Evolutionary conservation across 306 rosid species (phyloP).

Genomic region (Fragaria nilgerrensis): DNA sequence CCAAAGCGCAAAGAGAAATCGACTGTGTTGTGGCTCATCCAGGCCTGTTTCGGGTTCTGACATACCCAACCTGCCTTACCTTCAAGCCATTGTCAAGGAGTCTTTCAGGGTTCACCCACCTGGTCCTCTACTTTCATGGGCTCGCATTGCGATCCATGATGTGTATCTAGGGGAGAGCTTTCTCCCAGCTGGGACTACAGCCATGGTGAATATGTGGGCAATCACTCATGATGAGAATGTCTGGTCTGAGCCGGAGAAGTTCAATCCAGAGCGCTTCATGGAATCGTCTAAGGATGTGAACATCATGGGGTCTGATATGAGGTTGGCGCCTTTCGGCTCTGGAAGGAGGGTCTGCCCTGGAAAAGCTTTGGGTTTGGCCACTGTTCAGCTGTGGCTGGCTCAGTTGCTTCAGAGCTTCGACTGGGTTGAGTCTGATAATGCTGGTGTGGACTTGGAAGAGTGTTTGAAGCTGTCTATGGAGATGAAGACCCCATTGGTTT

Average conservation of each 20-base stretch:
- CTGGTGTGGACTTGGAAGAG: slow-evolving; percentile 30
- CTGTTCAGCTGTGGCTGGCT: slow-evolving; percentile 42
- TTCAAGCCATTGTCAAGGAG: slow-evolving; percentile 45
- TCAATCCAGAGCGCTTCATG: slow-evolving; percentile 39
- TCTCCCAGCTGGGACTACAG: slow-evolving; percentile 41
- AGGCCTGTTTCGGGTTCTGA: slow-evolving; percentile 30
- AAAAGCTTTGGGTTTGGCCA: slow-evolving; percentile 37
- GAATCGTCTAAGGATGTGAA: slow-evolving; percentile 20
- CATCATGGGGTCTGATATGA: slow-evolving; percentile 33
- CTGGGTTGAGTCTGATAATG: slow-evolving; percentile 21
- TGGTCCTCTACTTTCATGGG: slow-evolving; percentile 53
- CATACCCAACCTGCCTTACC: slow-evolving; percentile 32
- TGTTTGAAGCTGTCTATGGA: slow-evolving; percentile 44
- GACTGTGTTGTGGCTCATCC: slow-evolving; percentile 5
- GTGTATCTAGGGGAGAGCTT: slow-evolving; percentile 22
- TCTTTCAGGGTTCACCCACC: slow-evolving; percentile 46
- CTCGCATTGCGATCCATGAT: slow-evolving; percentile 37
- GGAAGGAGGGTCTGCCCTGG: slow-evolving; percentile 53
- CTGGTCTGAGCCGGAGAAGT: slow-evolving; percentile 36
- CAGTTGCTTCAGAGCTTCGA: slow-evolving; percentile 31
- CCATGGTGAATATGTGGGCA: slow-evolving; percentile 59
- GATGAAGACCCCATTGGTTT: slow-evolving; percentile 37
- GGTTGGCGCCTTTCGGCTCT: slow-evolving; percentile 48
- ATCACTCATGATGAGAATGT: slow-evolving; percentile 37
- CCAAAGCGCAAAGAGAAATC: slow-evolving; percentile 34